These are phyloP conservation scores for Russula ochroleuca DNA, from an alignment of 768 basidiomycete genomes.

Conservation along the genomic window DNA sequence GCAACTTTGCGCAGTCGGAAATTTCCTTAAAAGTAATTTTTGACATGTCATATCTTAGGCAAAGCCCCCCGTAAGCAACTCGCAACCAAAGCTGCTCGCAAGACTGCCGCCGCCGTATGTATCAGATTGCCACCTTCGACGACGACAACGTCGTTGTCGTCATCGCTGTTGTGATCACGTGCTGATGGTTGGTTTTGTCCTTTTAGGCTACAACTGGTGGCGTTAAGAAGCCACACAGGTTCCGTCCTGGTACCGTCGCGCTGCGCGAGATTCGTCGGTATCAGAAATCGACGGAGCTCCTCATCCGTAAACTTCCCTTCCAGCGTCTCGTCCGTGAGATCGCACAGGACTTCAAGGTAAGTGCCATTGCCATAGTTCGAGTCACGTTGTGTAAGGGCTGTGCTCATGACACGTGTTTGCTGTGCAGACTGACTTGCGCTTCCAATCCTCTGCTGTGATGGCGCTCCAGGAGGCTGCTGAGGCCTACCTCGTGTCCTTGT, in stretches of 20 bases:
- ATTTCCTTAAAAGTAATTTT: conserved; percentile 28
- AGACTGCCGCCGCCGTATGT: conserved; percentile 69
- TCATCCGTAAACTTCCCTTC: conserved; percentile 99
- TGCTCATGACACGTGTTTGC: conserved; percentile 18
- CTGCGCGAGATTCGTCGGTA: conserved; percentile 98
- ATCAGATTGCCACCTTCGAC: conserved; percentile 25
- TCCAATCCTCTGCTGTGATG: conserved; percentile 95
- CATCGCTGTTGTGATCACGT: conserved; percentile 24
- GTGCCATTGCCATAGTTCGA: conserved; percentile 20
- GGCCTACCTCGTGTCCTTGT: conserved; percentile 81
- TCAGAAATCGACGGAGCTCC: conserved; percentile 98
- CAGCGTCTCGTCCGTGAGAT: conserved; percentile 96
- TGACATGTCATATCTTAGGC: conserved; percentile 43
- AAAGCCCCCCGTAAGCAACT: conserved; percentile 92
- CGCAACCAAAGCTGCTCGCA: conserved; percentile 92
- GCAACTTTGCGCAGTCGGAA: conserved; percentile 37
- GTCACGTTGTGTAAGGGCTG: not conserved
- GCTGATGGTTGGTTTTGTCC: conserved; percentile 15
- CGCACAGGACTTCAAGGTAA: conserved; percentile 93
- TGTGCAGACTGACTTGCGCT: conserved; percentile 77
- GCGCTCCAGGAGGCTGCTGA: conserved; percentile 92
- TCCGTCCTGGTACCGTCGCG: conserved; percentile 96
- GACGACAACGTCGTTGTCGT: conserved; percentile 31
- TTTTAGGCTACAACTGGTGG: conserved; percentile 77
- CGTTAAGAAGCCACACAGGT: conserved; percentile 99